These are phyloP conservation scores for Castanea sativa DNA, from an alignment of 306 rosid genomes.

Conservation along the genomic window DNA sequence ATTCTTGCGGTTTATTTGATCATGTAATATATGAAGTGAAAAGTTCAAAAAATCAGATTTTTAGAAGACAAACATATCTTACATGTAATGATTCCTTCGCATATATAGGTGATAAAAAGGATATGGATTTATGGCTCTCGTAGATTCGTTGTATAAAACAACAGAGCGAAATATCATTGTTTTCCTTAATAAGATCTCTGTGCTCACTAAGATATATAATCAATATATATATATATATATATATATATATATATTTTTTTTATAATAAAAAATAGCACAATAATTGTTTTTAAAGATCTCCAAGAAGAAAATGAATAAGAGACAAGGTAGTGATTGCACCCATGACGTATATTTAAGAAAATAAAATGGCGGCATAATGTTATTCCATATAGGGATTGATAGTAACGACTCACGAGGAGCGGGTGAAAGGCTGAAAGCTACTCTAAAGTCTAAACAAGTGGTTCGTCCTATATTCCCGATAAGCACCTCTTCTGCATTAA, in stretches of 20 bases:
- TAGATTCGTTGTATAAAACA: neutral
- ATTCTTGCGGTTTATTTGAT: no score
- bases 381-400: neutral
- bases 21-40: no score
- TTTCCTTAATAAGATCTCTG: neutral
- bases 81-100: no score
- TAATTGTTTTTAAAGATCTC: neutral
- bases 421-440: neutral
- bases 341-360: neutral
- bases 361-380: neutral
- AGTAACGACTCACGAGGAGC: neutral
- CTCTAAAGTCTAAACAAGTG: no score
- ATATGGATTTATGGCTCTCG: no score
- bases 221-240: no score
- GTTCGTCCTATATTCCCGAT: no score
- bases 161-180: neutral
- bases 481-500: neutral
- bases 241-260: no score
- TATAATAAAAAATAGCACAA: neutral
- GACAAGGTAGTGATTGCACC: neutral
- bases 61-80: no score
- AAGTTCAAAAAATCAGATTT: no score
- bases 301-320: neutral
- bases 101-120: no score
- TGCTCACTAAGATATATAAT: neutral